Conservation (phyloP, 805 yeast genomes). For the Clavispora santaluciae region DNA sequence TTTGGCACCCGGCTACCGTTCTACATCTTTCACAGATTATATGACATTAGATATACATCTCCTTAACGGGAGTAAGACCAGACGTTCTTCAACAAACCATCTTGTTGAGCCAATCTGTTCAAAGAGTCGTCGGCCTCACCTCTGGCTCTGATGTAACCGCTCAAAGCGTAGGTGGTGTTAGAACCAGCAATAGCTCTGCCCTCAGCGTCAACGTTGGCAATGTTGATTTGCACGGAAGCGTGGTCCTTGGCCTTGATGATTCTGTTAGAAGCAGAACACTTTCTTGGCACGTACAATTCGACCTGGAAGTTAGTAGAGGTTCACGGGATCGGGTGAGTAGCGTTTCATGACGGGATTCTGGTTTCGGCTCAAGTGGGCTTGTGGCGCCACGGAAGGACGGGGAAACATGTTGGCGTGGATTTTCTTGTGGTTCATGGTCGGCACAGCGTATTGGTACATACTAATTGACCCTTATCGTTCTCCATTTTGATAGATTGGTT, state of each 20-base stretch:
- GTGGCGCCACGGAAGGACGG: too few species aligned
- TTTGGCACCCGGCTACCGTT: too few species aligned
- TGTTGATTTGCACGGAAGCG: slow-evolving; percentile 98
- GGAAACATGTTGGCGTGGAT: background rate
- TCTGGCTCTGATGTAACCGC: slow-evolving; percentile 96
- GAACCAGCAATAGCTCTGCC: slow-evolving; percentile 92
- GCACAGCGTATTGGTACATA: slow-evolving; percentile 45
- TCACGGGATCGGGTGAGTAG: background rate
- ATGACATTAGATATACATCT: slow-evolving; percentile 22
- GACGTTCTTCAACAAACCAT: slow-evolving; percentile 95
- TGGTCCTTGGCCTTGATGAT: slow-evolving; percentile 99
- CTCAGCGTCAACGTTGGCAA: slow-evolving; percentile 95
- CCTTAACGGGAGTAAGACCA: slow-evolving; percentile 90
- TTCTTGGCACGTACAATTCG: slow-evolving; percentile 99
- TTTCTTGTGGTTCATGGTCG: background rate
- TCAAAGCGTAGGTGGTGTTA: slow-evolving; percentile 91
- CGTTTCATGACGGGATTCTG: too few species aligned
- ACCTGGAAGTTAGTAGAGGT: slow-evolving; percentile 54
- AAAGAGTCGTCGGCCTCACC: slow-evolving; percentile 99
- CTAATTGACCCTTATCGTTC: slow-evolving; percentile 99
- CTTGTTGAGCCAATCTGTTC: slow-evolving; percentile 98
- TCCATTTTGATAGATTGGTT: slow-evolving; percentile 69
- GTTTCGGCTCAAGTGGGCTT: too few species aligned
- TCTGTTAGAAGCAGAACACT: slow-evolving; percentile 99
- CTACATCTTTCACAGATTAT: slow-evolving; percentile 3